A percentile compares a stretch with the other conserved stretches of the same genome.
These are phyloP conservation scores for Plantago coronopus DNA, from an alignment of 305 asterid species.

Conservation along the genomic window DNA sequence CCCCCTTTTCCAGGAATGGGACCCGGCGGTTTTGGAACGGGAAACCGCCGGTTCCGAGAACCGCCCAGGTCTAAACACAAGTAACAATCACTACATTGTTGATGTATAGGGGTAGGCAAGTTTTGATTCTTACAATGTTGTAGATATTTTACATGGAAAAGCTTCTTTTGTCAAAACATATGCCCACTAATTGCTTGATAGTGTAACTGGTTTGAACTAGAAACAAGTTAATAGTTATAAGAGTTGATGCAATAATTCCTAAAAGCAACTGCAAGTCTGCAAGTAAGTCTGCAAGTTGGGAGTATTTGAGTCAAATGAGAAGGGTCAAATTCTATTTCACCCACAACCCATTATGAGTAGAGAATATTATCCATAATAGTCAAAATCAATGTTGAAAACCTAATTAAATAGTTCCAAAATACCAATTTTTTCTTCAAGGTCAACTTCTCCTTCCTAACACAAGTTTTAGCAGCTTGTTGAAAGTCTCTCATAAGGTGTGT, in stretches of 20 bases:
- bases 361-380: slow-evolving; percentile 3
- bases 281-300: not conserved
- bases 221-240: not conserved
- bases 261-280: not conserved
- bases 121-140: too few relatives aligned
- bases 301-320: slow-evolving; percentile 1
- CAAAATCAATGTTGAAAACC: slow-evolving; percentile 1
- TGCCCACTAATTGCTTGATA: not conserved
- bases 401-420: slow-evolving; percentile 1
- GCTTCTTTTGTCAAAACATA: too few relatives aligned
- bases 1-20: too few relatives aligned
- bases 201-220: not conserved
- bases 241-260: not conserved
- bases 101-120: too few relatives aligned
- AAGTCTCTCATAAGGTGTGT: too few relatives aligned
- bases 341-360: slow-evolving; percentile 9
- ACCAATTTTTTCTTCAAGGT: not conserved
- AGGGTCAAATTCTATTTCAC: slow-evolving; percentile 6
- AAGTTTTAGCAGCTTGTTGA: not conserved
- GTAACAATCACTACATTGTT: too few relatives aligned
- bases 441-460: not conserved
- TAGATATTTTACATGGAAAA: too few relatives aligned
- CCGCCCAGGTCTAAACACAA: too few relatives aligned
- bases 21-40: too few relatives aligned
- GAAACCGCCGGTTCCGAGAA: too few relatives aligned